Percentiles rank a stretch among this genome's conserved stretches.
Evolutionary conservation across 306 rosid species (phyloP).

Genomic region (Cicer bijugum): DNA sequence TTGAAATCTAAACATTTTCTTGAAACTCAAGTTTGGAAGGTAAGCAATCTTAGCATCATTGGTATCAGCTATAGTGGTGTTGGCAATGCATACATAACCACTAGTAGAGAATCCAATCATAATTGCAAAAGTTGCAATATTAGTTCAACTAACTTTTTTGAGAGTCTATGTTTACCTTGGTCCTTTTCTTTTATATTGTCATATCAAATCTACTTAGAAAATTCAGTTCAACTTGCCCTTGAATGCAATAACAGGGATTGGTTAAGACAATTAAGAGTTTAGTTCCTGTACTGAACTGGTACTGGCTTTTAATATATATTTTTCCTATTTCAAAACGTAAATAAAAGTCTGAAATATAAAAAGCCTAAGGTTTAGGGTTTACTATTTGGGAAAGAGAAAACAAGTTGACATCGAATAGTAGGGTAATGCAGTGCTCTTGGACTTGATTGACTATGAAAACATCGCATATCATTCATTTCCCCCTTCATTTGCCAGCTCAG

Average conservation of each 20-base stretch:
- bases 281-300: no score
- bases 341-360: background rate
- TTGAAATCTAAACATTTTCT: conserved; percentile 27
- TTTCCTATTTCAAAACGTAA: no score
- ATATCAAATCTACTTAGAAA: background rate
- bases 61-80: conserved; percentile 7
- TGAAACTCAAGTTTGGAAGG: conserved; percentile 13
- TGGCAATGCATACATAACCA: conserved; percentile 23
- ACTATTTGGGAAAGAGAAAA: conserved; percentile 17
- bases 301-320: no score
- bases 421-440: conserved; percentile 19
- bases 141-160: conserved; percentile 12
- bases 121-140: conserved; percentile 21
- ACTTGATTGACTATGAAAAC: background rate
- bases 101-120: conserved; percentile 13
- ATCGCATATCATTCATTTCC: no score
- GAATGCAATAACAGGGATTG: no score
- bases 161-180: background rate
- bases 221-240: no score
- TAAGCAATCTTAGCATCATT: conserved; percentile 14
- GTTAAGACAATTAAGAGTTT: no score
- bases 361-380: conserved; percentile 3
- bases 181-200: conserved; percentile 18
- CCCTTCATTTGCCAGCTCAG: no score
- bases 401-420: conserved; percentile 8